Evolutionary conservation across 2,329 filamentous ascomycete species (phyloP).

Genomic region (Xylaria sp.): DNA sequence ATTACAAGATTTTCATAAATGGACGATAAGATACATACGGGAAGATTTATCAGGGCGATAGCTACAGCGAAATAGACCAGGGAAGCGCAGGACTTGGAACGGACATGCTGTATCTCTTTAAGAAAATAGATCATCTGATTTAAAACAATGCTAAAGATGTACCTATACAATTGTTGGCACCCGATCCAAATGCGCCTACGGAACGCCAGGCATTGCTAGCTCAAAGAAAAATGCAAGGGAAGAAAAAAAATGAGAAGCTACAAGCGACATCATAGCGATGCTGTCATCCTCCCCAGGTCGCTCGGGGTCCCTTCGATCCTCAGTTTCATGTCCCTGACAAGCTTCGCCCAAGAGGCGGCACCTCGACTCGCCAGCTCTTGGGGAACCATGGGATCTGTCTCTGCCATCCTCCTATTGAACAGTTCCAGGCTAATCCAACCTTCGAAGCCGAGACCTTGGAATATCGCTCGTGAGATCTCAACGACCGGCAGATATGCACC

Average conservation of each 20-base stretch:
- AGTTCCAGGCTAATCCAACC: conserved; percentile 77
- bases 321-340: conserved; percentile 40
- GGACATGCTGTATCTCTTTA: not conserved
- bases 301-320: conserved; percentile 25
- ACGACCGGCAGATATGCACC: conserved; percentile 72
- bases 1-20: too few species aligned
- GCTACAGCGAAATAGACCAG: not conserved
- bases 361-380: conserved; percentile 48
- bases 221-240: not conserved
- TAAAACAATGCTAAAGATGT: not conserved
- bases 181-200: not conserved
- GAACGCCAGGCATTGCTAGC: conserved; percentile 12
- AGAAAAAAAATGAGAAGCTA: not conserved
- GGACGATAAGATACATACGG: too few species aligned
- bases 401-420: conserved; percentile 66
- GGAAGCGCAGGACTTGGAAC: not conserved
- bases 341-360: conserved; percentile 40
- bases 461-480: conserved; percentile 64
- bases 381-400: conserved; percentile 57
- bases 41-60: too few species aligned
- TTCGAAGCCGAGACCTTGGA: conserved; percentile 67
- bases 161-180: not conserved
- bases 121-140: not conserved
- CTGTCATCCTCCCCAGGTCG: conserved; percentile 26
- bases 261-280: conserved; percentile 29